Conservation (phyloP, 176 grass and related monocot genomes). For the Eleusine coracana region DNA sequence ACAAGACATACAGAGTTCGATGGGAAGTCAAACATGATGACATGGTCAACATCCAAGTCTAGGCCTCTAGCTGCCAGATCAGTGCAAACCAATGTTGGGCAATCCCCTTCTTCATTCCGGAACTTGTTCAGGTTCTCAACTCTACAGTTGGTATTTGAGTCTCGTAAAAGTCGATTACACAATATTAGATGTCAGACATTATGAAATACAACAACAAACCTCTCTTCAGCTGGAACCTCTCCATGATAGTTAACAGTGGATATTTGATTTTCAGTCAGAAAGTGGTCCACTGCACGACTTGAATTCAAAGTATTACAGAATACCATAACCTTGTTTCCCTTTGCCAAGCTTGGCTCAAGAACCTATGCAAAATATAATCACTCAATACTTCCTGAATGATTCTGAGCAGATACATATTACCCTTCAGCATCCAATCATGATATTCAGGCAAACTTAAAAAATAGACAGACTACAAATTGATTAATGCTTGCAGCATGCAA, state of each 20-base stretch:
- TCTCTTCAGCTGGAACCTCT: constrained; percentile 95
- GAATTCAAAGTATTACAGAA: constrained; percentile 99
- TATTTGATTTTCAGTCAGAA: constrained; percentile 89
- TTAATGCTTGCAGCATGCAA: background rate
- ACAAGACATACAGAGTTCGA: constrained; percentile 73
- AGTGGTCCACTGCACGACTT: constrained; percentile 94
- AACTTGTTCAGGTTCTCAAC: constrained; percentile 98
- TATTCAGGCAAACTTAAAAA: background rate
- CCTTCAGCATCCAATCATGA: background rate
- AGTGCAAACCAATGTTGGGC: constrained; percentile 91
- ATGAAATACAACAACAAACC: constrained; percentile 52
- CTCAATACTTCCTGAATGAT: background rate
- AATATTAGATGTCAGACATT: constrained; percentile 18
- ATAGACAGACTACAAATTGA: background rate
- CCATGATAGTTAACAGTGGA: constrained; percentile 98
- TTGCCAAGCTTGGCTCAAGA: constrained; percentile 94
- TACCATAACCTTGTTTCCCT: constrained; percentile 94
- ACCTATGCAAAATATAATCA: constrained; percentile 54
- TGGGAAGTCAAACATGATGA: constrained; percentile 99
- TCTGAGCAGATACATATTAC: background rate
- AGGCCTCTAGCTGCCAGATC: constrained; percentile 97
- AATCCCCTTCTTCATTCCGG: constrained; percentile 95
- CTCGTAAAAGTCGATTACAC: background rate
- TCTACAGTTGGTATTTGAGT: constrained; percentile 54
- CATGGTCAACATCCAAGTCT: constrained; percentile 95